phyloP scores from a whole-genome alignment of 2,329 filamentous ascomycete species.

The Paecilomyces sp. region DNA sequence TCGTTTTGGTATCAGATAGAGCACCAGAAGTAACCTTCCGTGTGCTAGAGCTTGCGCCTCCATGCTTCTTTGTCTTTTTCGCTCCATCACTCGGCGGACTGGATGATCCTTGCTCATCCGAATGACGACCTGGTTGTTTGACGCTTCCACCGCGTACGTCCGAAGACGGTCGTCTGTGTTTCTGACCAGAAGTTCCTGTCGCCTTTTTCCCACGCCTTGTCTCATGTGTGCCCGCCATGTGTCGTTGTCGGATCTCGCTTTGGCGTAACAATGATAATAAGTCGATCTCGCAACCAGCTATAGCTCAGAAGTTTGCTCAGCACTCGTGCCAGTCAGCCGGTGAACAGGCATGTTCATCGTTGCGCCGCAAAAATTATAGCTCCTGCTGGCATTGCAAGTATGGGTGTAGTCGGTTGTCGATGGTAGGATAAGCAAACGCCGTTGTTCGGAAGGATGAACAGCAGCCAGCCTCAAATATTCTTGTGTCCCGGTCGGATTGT shows the following conservation, averaged over 20 bases:
- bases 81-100: not conserved
- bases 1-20: not conserved
- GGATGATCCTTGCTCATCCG: not conserved
- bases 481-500: not conserved
- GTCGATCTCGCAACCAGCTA: not conserved
- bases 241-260: not conserved
- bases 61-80: not conserved
- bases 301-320: not conserved
- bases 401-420: not conserved
- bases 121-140: not conserved
- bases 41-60: not conserved
- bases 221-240: not conserved
- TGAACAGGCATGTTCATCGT: not conserved
- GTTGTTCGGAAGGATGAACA: not conserved
- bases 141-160: not conserved
- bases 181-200: not conserved
- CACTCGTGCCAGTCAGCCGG: not conserved
- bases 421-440: not conserved
- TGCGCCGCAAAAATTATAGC: not conserved
- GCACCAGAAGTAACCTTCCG: not conserved
- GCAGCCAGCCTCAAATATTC: not conserved
- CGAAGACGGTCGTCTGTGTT: not conserved
- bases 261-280: not conserved
- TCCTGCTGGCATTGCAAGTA: not conserved
- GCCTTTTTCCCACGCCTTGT: not conserved